Base-by-base conservation (phyloP, 352 stramenopile species). In the Pythium apleroticum region DNA sequence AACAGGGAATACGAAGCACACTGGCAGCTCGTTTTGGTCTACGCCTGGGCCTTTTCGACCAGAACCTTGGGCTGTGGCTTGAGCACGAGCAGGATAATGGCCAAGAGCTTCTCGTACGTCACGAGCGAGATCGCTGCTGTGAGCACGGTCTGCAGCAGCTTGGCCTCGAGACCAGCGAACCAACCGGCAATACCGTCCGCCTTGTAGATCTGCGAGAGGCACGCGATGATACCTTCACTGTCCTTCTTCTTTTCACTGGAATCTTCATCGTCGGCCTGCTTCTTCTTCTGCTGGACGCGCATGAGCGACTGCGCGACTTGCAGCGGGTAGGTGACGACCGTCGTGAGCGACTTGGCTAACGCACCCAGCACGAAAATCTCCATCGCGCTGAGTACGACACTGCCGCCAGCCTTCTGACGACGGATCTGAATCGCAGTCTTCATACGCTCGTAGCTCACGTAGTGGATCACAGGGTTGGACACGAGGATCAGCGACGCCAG, bases 381-480 rank as follows among this genome's bases (percentile, higher is more conserved):
- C 56, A 88, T 58, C 24, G 81, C 75, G 30, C 77, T 85, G 6
- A 98, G 75, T 7, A 66, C 67, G 7, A 57, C 45, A 39, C 60
- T 60, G 12, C 66, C 56, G 12, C 49, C 50, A 14, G 71, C 79
- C 45, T 79, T 73, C 55, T 65, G 56, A 28, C 64, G 64, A 8
- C 52, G 64, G 30, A 71, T 35, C 52, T 87, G 76, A 15, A 91
- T 74, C 33, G 74, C 74, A 10, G 84, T 76, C 72, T 97, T 97
- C 69, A 98, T 86, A 48, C 90, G 82, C 68, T 98, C 96, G 79
- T 98, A 98, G 48, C 88, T 88, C 60, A 98, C 89, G 71, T 97
- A 98, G 78, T 98, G 94, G 65, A 98, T 98, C 57, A 97, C 90
- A 8, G 96, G 96, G 77, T 98, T 98, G 19, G 87, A 96, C 50